Evolutionary conservation across 768 basidiomycete genomes (phyloP), one percentile per base, ranked within the genome.

Genomic region (Kwoniella botswanensis): DNA sequence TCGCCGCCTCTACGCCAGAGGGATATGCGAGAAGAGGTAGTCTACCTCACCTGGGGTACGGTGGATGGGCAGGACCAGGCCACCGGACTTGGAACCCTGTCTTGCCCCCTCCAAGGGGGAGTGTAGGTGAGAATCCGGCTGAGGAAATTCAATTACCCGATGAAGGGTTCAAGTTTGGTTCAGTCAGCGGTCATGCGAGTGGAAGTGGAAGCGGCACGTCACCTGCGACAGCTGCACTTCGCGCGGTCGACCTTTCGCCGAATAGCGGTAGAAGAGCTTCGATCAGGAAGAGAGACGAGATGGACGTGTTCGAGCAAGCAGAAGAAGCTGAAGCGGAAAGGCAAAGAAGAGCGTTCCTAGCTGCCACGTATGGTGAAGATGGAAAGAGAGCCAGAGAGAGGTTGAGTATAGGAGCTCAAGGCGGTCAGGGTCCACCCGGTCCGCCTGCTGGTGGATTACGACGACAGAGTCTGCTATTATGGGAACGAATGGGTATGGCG

Each of bases 271-370:
- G 68, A 60, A 67, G 71, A 58, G 52, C 65, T 60, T 60, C 52
- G 13, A 26, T 63, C 35, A 63, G 68, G 26, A 24, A 55, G 35
- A 68, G 52, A 52, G 59, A 71, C 17, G 55, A 65, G 17, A 64
- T 68, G 61, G 76, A 81, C 67, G 71, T 75, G 18, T 79, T 78
- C 62, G 73, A 75, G 26, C 66, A 79, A 55, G 69, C 76, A 2
- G 82, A 83, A 62, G 74, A 73, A 24, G 79, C 74, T 18, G 82
- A 83, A 62, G 82, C 82, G 35, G 82, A 83, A 62, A 67, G 77
- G 41, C 82, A 83, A 63, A 57, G 80, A 24, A 63, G 76, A 10
- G 81, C 81, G 13, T 83, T 83, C 71, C 24, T 80, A 24, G 76
- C 71, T 21, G 79, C 81, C 2, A 82, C 79, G 10, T 83, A 77